Conservation (phyloP, 176 grass and related monocot species). For the Carex cristatella region DNA sequence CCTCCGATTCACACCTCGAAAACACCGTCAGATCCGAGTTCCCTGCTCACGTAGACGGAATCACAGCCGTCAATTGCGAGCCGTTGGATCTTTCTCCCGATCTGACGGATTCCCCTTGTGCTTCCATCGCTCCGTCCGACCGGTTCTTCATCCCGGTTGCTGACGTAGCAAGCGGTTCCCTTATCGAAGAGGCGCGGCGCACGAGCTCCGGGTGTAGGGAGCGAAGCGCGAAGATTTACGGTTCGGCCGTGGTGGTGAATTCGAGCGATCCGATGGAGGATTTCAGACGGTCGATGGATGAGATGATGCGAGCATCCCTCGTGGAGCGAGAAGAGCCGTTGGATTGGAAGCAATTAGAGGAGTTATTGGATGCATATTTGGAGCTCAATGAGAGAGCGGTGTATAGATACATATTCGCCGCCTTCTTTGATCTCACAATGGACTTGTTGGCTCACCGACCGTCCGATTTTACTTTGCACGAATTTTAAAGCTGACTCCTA, state of each 20-base stretch:
- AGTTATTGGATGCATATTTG: slow-evolving; percentile 10
- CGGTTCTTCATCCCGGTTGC: slow-evolving; percentile 23
- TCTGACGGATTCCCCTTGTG: background rate
- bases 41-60: background rate
- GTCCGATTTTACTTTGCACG: too few relatives aligned
- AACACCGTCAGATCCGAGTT: background rate
- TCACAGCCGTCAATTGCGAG: background rate
- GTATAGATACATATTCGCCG: slow-evolving; percentile 18
- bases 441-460: background rate
- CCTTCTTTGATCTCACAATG: slow-evolving; percentile 6
- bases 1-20: background rate
- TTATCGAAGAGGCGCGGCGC: slow-evolving; percentile 25
- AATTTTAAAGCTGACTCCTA: too few relatives aligned
- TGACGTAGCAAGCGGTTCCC: background rate
- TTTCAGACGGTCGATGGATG: slow-evolving; percentile 10
- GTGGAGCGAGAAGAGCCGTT: background rate
- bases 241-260: background rate
- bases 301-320: background rate
- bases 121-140: background rate
- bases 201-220: background rate
- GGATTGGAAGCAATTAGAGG: slow-evolving; percentile 12
- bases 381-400: background rate
- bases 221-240: background rate
- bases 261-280: slow-evolving; percentile 19
- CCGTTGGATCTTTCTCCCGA: slow-evolving; percentile 8